Conservation (phyloP, 2,329 filamentous ascomycete species). For the Aspergillus tanneri region DNA sequence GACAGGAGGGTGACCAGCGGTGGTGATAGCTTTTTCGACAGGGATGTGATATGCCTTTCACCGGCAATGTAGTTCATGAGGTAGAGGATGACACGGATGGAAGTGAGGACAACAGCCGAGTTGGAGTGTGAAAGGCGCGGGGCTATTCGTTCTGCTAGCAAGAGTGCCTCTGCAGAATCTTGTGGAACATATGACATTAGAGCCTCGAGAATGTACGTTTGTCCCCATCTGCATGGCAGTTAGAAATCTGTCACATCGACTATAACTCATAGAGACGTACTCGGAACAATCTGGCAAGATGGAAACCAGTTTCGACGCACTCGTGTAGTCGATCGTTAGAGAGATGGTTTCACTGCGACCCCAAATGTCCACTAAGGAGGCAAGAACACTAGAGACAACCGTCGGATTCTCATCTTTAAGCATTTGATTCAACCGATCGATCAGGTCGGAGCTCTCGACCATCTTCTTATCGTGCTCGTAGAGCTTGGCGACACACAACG, state of each 20-base stretch:
- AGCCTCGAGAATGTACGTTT: conserved; percentile 96
- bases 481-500: conserved; percentile 93
- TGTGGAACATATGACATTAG: conserved; percentile 97
- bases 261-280: conserved; percentile 54
- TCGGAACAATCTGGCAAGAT: conserved; percentile 96
- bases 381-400: conserved; percentile 90
- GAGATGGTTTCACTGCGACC: conserved; percentile 96
- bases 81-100: conserved; percentile 93
- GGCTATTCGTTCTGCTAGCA: conserved; percentile 89
- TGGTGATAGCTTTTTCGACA: conserved; percentile 91
- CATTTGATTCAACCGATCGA: conserved; percentile 85
- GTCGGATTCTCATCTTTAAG: conserved; percentile 95
- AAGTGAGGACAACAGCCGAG: conserved; percentile 92
- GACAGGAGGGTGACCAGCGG: conserved; percentile 91
- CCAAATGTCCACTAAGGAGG: conserved; percentile 95
- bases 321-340: conserved; percentile 94
- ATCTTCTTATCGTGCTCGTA: conserved; percentile 93
- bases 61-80: conserved; percentile 98
- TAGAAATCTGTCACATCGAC: conserved; percentile 7
- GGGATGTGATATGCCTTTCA: conserved; percentile 77
- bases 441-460: conserved; percentile 87
- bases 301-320: conserved; percentile 96
- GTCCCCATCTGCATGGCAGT: conserved; percentile 73
- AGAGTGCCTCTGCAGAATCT: conserved; percentile 79
- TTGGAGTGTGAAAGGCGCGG: conserved; percentile 97